Evolutionary conservation across 257 asterid genomes (phyloP), one percentile per base, ranked within the genome.

Genomic region (Solanum dulcamara): DNA sequence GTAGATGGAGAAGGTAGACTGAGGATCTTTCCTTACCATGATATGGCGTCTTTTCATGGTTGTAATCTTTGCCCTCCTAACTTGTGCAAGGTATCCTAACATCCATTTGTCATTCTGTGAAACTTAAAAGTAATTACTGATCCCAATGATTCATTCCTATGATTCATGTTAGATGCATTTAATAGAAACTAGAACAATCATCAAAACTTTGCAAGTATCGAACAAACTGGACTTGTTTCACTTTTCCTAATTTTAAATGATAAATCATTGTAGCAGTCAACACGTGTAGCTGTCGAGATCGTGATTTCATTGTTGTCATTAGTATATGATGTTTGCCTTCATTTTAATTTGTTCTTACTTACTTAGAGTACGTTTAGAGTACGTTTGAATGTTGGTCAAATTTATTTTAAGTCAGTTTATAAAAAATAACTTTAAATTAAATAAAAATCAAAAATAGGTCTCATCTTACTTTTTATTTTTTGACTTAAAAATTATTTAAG

Each of bases 11-110:
- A 92, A 85, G 91, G 92, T 81, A 90, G 96, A 92, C 91, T 94
- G 80, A 91, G 90, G 87, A 88, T 94, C 85, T 88, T 92, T 83
- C 98, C 97, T 2, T 92, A 64, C 86, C 89, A 93, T 80, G 92
- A 86, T 85, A 70, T 85, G 84, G 83, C 85, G 26, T 86, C 88
- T 2, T 70, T 89, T 82, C 95, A 94, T 85, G 90, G 91, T 64
- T 95, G 98, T 81, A 57, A 75, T 87, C 94, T 90, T 22, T 95
- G 98, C 88, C 98, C 99, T 82, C 90, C 93, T 81, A 94, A 94
- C 88, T 84, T 95, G 87, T 95, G 99, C 93, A 95, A 95, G 98
- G 98, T 94, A 88, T 35, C 44, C 33, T 71, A 13, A n/a, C 30
- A 70, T 70, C 48, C 9, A 37, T 38, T 38, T 71, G 5, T 71